Base-by-base conservation (phyloP, 1,139 yeast genomes). In the Blastobotrys persicus region DNA sequence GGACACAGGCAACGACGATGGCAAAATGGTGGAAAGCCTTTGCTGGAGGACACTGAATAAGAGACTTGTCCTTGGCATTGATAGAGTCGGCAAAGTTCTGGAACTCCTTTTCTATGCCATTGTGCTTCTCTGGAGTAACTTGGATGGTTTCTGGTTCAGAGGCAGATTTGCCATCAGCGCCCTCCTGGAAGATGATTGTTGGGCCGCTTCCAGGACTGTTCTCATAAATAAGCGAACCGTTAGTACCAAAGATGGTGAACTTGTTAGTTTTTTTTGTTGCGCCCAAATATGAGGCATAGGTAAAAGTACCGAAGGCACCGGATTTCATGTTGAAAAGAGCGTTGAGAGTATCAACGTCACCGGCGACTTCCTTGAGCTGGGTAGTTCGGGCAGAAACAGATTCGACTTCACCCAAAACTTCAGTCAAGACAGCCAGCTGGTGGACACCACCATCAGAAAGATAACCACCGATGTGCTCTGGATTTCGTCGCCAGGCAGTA, bases 391-490 rank as follows among this genome's bases (percentile, higher is more conserved):
- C 95, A 52, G 85, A 76, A 33, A 88, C 79, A 2, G 82, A 69
- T 49, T 77, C 81, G 18, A 88, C 84, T 32, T 76, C 74, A 45
- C 97, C 96, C 53, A 89, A 74, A n/a, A 88, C 81, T 55, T 80
- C 88, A 7, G 95, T 88, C 59, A 89, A 77, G 42, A 88, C 72
- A 2, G 96, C 96, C 67, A 89, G 73, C 69, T 89, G 96, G 69
- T 89, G 98, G 12, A 89, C 98, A 65, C 97, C 97, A 60, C 96
- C 96, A 64, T 89, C 98, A 57, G 92, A 83, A 59, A 89, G 74
- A 68, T 76, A 88, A 0, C 97, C 97, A 51, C 97, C 97, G 56
- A 88, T 78, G 64, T 89, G 97, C 66, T 88, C 84, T 33, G 97
- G 97, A 51, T 82, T 76, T 64, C 77, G 78, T 75, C 98, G 83